A percentile compares a stretch with the other conserved stretches of the same genome.
Conservation (phyloP, 1,139 yeast genomes). For the Debaryomyces udenii region DNA sequence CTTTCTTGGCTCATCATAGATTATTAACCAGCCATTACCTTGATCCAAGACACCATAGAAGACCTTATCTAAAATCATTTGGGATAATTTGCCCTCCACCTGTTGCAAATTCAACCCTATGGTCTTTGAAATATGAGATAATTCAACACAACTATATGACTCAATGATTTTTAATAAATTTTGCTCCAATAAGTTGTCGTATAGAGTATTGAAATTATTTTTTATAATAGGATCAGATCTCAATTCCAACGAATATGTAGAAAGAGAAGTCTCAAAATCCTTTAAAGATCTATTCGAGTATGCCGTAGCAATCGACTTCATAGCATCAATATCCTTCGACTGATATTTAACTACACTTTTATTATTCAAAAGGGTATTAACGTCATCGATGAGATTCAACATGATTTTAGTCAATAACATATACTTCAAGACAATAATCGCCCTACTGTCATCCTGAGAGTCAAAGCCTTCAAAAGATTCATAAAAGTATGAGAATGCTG, state of each 20-base stretch:
- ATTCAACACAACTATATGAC: constrained; percentile 93
- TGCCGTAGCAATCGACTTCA: constrained; percentile 91
- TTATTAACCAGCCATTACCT: constrained; percentile 96
- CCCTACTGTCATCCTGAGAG: constrained; percentile 62
- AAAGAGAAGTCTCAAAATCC: constrained; percentile 83
- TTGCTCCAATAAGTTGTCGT: constrained; percentile 91
- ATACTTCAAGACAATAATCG: constrained; percentile 83
- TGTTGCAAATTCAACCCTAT: constrained; percentile 88
- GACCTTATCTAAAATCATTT: constrained; percentile 93
- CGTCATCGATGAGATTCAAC: constrained; percentile 87
- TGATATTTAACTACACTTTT: constrained; percentile 83
- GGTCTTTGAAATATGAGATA: constrained; percentile 82
- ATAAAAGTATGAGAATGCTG: constrained; percentile 92
- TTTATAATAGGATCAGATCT: constrained; percentile 87
- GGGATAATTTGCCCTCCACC: constrained; percentile 92
- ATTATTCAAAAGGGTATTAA: constrained; percentile 72
- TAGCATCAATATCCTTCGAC: constrained; percentile 78
- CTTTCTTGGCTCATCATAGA: constrained; percentile 85
- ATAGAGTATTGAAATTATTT: constrained; percentile 88
- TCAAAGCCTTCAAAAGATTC: constrained; percentile 92
- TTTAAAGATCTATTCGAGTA: constrained; percentile 87
- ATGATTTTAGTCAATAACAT: constrained; percentile 91
- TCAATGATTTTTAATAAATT: constrained; percentile 93
- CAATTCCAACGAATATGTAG: constrained; percentile 71
- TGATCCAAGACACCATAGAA: constrained; percentile 96